Evolutionary conservation across 2,329 filamentous ascomycete species (phyloP), one percentile per base, ranked within the genome.

Genomic region (Penicillium sp.): DNA sequence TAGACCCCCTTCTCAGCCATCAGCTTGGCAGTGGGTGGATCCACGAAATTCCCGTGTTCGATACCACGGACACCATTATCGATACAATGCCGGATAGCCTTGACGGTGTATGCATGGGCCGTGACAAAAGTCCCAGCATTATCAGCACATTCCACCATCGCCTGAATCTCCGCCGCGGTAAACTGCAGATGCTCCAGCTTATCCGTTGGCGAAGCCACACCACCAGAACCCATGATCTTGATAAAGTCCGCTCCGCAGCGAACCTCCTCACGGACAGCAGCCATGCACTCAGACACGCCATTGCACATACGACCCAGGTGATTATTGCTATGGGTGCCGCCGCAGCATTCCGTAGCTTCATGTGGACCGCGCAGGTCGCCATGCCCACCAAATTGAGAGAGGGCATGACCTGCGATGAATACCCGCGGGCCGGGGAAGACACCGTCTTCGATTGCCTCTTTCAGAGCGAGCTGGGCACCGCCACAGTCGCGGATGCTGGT

Each of bases 401-500:
- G 74, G 0, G 79, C 81, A 54, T 80, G 76, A 9, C 78, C 79
- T 2, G 81, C 74, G 24, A 83, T 81, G 63, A 84, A 83, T 1
- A 85, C 61, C 8, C 82, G 69, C 0, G 83, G 84, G 0, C 82
- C 84, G 2, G 79, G 77, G 45, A 82, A 78, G 0, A 85, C 75
- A 9, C 78, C 78, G 29, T 86, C 82, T 1, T 74, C 76, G n/a
- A 86, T 76, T 1, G 65, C 62, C 45, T 71, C 62, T 50, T 69
- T 69, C 16, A 87, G 70, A 2, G 83, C 80, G 0, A 81, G 69
- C 1, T 76, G 74, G 0, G 83, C 83, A 7, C 84, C 84, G 2
- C 83, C 84, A 34, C 80, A 83, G 64, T 87, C 84, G 11, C 85
- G 78, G 1, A 83, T 76, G 5, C 76, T 81, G 2, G 84, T 87